phyloP scores from a whole-genome alignment of 441 rosid species.

The Lepidium campestre region DNA sequence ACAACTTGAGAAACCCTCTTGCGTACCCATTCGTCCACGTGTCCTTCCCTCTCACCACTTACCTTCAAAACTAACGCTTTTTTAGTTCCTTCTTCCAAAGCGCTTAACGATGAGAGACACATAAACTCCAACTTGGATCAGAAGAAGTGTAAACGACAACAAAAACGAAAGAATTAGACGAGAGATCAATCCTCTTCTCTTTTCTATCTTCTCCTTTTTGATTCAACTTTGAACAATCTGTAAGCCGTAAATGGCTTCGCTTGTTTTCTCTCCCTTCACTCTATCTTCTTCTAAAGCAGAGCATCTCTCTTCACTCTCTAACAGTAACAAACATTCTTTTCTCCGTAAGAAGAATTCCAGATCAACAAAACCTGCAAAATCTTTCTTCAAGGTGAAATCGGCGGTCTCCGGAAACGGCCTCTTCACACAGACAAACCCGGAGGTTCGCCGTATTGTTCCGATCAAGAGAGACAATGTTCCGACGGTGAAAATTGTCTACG shows the following conservation, averaged over 20 bases:
- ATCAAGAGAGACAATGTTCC: conserved; percentile 63
- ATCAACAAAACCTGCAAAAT: conserved; percentile 33
- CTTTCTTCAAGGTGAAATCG: conserved; percentile 50
- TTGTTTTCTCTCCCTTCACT: conserved; percentile 69
- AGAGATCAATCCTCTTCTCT: neutral
- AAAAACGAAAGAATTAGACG: neutral
- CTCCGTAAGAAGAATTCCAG: conserved; percentile 51
- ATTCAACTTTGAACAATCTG: conserved; percentile 16
- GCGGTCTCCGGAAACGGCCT: conserved; percentile 78
- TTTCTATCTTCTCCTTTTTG: neutral
- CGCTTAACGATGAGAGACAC: conserved; percentile 21
- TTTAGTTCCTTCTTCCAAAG: conserved; percentile 6
- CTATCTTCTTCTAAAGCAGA: conserved; percentile 56
- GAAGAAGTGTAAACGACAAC: conserved; percentile 5
- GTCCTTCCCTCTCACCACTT: conserved; percentile 51
- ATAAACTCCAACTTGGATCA: neutral
- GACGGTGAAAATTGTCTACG: conserved; percentile 79
- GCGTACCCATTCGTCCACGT: conserved; percentile 60
- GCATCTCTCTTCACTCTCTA: conserved; percentile 65
- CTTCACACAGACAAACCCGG: conserved; percentile 87
- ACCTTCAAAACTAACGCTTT: conserved; percentile 32
- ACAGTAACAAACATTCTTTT: conserved; percentile 65
- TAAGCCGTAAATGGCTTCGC: conserved; percentile 54
- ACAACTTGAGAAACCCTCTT: neutral
- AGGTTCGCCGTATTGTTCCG: conserved; percentile 85